A percentile compares a stretch with the other conserved stretches of the same genome.
phyloP scores from a whole-genome alignment of 2,329 filamentous ascomycete genomes.

The Paecilomyces sp. region DNA sequence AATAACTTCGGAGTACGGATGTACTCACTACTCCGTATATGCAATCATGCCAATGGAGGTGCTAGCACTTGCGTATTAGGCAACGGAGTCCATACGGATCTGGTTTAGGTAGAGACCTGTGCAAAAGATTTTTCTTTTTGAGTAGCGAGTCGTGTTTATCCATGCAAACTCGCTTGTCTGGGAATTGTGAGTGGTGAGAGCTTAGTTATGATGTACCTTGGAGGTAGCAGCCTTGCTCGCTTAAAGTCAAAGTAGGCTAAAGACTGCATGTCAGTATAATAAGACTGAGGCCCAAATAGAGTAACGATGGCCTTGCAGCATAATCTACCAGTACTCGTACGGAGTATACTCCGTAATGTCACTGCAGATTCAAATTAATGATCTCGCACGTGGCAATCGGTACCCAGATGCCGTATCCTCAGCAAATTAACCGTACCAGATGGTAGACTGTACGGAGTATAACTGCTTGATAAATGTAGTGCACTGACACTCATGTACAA shows the following conservation, averaged over 20 bases:
- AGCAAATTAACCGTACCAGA: not conserved
- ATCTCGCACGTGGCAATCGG: not conserved
- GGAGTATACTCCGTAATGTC: not conserved
- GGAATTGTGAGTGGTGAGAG: no score
- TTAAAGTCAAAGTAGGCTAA: no score
- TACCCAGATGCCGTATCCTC: not conserved
- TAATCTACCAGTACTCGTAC: not conserved
- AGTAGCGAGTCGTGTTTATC: no score
- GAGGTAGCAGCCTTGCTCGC: no score
- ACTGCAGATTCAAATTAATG: not conserved
- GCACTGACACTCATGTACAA: not conserved
- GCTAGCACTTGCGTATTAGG: not conserved
- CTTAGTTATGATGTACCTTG: no score
- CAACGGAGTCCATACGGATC: not conserved
- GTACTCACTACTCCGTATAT: not conserved
- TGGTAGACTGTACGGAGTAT: not conserved
- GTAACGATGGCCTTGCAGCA: not conserved
- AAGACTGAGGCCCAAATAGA: not conserved
- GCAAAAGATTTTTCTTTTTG: no score
- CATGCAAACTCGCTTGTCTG: no score
- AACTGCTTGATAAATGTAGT: not conserved
- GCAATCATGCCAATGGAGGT: not conserved
- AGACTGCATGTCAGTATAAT: no score
- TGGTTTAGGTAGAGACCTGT: no score
- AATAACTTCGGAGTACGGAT: no score